A percentile compares a stretch with the other conserved stretches of the same genome.
Evolutionary conservation across 106 monocot genomes (phyloP).

Genomic region (Xerophyta viscosa): DNA sequence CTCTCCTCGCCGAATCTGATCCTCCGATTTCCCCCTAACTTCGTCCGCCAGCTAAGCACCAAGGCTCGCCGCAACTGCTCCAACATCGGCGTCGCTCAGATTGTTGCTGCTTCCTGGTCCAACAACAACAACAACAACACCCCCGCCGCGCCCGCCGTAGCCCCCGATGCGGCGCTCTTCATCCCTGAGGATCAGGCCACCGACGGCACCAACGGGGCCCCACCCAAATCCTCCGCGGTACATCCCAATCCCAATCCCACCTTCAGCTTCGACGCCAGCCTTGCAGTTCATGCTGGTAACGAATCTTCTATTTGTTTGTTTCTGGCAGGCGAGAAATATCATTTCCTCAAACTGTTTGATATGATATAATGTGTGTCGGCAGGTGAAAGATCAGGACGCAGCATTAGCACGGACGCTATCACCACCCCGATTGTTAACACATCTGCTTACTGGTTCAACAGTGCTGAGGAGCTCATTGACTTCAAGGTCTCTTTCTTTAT

Average conservation of each 20-base stretch:
- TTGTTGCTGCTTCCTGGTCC: constrained; percentile 91
- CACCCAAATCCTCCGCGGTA: constrained; percentile 3
- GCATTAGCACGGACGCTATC: constrained; percentile 63
- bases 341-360: too few relatives aligned
- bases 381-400: constrained; percentile 90
- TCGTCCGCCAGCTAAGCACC: constrained; percentile 94
- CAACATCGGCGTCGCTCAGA: constrained; percentile 97
- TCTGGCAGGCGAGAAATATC: too few relatives aligned
- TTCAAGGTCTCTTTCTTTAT: constrained; percentile 45
- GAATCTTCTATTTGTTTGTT: background rate
- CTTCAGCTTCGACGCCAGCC: constrained; percentile 67
- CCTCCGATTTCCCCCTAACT: constrained; percentile 92
- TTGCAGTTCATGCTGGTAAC: constrained; percentile 84
- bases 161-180: constrained; percentile 3
- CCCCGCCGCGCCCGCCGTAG: background rate
- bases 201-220: too few relatives aligned
- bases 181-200: too few relatives aligned
- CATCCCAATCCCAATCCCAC: background rate
- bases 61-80: constrained; percentile 98
- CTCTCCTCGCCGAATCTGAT: constrained; percentile 43
- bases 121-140: constrained; percentile 12
- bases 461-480: constrained; percentile 80
- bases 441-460: constrained; percentile 91
- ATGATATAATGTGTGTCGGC: background rate
- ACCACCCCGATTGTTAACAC: constrained; percentile 91